A percentile compares a stretch with the other conserved stretches of the same genome.
phyloP scores from a whole-genome alignment of 164 flowering plant genomes.

The Umbilicus rupestris region DNA sequence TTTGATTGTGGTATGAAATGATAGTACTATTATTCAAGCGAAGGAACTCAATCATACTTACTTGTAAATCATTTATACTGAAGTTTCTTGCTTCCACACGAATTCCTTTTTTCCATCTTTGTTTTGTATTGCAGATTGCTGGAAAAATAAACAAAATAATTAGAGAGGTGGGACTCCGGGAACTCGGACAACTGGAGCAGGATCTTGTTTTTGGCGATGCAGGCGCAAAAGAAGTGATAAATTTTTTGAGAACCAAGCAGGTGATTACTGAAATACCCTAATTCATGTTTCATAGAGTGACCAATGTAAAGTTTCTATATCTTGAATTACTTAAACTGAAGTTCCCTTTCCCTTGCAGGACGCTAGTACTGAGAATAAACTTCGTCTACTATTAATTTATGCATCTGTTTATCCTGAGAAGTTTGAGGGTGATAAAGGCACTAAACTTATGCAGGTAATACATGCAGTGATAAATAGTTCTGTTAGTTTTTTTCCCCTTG shows the following conservation, averaged over 20 bases:
- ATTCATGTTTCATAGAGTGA: background rate
- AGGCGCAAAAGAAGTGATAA: conserved; percentile 42
- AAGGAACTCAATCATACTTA: background rate
- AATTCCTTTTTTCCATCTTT: background rate
- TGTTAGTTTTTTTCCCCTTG: background rate
- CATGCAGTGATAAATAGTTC: background rate
- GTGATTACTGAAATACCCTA: conserved; percentile 12
- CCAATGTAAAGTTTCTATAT: background rate
- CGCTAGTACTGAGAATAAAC: conserved; percentile 29
- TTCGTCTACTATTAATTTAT: conserved; percentile 40
- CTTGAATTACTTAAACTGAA: background rate
- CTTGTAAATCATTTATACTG: background rate
- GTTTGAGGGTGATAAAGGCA: conserved; percentile 43
- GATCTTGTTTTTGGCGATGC: conserved; percentile 56
- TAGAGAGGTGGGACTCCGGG: conserved; percentile 33
- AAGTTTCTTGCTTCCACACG: background rate
- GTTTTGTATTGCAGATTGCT: conserved; percentile 25
- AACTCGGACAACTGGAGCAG: conserved; percentile 45
- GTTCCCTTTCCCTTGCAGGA: conserved; percentile 24
- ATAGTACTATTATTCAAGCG: background rate
- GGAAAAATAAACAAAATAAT: conserved; percentile 37
- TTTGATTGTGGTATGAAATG: background rate
- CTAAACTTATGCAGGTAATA: conserved; percentile 40
- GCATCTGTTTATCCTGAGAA: conserved; percentile 42
- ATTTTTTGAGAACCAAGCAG: conserved; percentile 32